Evolutionary conservation across 495 filamentous ascomycete genomes (phyloP).

Genomic region (Daldinia loculata): DNA sequence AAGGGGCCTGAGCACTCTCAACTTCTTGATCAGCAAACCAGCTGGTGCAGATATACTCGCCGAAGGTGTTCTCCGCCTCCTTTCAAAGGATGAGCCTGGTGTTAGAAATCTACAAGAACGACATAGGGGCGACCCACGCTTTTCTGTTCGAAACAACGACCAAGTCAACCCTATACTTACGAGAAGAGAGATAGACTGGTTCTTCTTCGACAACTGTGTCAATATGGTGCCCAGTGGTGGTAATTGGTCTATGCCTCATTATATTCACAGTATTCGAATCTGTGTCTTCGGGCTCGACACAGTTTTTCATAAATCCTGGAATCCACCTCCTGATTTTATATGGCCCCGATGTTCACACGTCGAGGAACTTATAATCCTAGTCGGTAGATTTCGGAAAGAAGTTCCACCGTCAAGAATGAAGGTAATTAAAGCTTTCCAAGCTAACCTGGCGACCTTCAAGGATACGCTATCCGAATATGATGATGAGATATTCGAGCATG

Average conservation of each 20-base stretch:
- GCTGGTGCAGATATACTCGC: neutral
- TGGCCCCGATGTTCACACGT: neutral
- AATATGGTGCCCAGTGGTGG: neutral
- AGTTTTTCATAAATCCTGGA: fast-evolving
- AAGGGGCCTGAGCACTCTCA: constrained; percentile 5
- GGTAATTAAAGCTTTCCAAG: neutral
- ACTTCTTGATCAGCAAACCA: neutral
- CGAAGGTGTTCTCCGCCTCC: neutral
- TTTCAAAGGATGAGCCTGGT: neutral
- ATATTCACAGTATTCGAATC: neutral
- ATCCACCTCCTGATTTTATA: neutral
- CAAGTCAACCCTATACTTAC: neutral
- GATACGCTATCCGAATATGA: neutral
- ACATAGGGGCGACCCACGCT: neutral
- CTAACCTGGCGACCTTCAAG: neutral
- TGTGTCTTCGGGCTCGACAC: constrained; percentile 23
- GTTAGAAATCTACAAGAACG: neutral
- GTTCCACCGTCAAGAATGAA: constrained; percentile 20
- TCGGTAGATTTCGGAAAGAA: constrained; percentile 13
- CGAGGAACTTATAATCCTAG: constrained; percentile 27
- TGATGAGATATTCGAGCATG: too few relatives aligned
- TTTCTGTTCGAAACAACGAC: neutral
- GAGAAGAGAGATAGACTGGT: constrained; percentile 21
- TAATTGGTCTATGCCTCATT: neutral
- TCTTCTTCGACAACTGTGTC: constrained; percentile 17